Base-by-base conservation (phyloP, 164 flowering plant species). In the Vitis riparia region DNA sequence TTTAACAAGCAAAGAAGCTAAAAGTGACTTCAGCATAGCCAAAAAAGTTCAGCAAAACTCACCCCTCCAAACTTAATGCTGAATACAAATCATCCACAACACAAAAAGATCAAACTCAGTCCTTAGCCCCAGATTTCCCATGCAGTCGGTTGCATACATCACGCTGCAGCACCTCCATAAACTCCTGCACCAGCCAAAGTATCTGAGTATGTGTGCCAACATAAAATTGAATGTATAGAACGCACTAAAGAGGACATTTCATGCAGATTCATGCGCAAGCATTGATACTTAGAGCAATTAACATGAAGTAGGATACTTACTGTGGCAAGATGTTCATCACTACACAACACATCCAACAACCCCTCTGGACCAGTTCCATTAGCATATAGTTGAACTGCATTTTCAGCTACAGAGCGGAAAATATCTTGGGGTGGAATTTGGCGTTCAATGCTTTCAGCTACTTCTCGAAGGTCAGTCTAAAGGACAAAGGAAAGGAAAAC, bases 331-430 rank as follows among this genome's bases (percentile, higher is more conserved):
- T 49, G 79, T 13, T 77, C 89, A 48, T 88, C 82, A n/a, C 73
- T 68, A 79, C 87, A 79, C 61, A 95, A 50, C 67, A 82, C 93
- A 27, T 86, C 78, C 69, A 86, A 66, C 55, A 88, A 68, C 66
- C 75, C 84, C 59, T 70, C 74, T 19, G 72, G 23, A 62, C 8
- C 67, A 44, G n/a, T 69, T 64, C 71, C 89, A 62, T 66, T 56
- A 19, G 70, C 76, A 69, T 63, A 63, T 19, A 76, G 48, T 59
- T 53, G 70, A 29, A 69, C 78, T 23, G 89, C 88, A 75, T 68
- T 85, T 64, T 86, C 86, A 52, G 76, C 88, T 52, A 93, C 56
- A 49, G 88, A 74, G 15, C 76, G 85, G 72, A 95, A 89, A 65
- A 91, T 80, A 66, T 81, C 87, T 14, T 8, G 68, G 8, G 99